Conservation (phyloP, 176 grass and related monocot genomes). For the Poa pratensis region DNA sequence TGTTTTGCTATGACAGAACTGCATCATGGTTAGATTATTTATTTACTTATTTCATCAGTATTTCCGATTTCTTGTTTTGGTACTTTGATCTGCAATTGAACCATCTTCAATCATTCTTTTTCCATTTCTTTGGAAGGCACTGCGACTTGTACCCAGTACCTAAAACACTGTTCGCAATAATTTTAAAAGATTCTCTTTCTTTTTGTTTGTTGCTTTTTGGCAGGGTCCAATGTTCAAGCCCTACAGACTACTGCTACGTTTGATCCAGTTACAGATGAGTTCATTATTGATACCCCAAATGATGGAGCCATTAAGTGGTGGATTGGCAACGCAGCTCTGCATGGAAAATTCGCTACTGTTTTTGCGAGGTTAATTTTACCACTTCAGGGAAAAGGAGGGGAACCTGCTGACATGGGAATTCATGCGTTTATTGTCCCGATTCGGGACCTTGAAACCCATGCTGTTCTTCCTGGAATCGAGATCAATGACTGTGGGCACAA, state of each 20-base stretch:
- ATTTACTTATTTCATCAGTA: neutral
- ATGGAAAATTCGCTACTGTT: constrained; percentile 93
- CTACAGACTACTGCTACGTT: constrained; percentile 98
- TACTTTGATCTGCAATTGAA: constrained; percentile 6
- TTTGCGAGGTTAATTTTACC: constrained; percentile 93
- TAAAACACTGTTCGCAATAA: constrained; percentile 36
- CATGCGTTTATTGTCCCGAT: constrained; percentile 93
- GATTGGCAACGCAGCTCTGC: constrained; percentile 94
- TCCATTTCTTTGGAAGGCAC: constrained; percentile 10
- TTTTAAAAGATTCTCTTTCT: constrained; percentile 19
- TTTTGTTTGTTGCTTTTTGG: constrained; percentile 7
- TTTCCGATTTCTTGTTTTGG: neutral
- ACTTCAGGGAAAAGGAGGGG: constrained; percentile 78
- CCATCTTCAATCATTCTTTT: neutral
- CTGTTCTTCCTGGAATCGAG: constrained; percentile 87
- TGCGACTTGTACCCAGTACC: constrained; percentile 18
- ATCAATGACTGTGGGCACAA: constrained; percentile 99
- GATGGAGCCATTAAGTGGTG: constrained; percentile 99
- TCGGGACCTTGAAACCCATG: constrained; percentile 77
- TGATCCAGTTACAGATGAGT: constrained; percentile 92
- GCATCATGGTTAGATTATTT: constrained; percentile 81
- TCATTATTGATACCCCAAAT: constrained; percentile 92
- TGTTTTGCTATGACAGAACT: constrained; percentile 99
- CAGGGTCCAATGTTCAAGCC: constrained; percentile 96
- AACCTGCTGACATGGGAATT: constrained; percentile 90